These are phyloP conservation scores for Aspergillus eucalypticola DNA, from an alignment of 2,329 filamentous ascomycete species.

Conservation along the genomic window DNA sequence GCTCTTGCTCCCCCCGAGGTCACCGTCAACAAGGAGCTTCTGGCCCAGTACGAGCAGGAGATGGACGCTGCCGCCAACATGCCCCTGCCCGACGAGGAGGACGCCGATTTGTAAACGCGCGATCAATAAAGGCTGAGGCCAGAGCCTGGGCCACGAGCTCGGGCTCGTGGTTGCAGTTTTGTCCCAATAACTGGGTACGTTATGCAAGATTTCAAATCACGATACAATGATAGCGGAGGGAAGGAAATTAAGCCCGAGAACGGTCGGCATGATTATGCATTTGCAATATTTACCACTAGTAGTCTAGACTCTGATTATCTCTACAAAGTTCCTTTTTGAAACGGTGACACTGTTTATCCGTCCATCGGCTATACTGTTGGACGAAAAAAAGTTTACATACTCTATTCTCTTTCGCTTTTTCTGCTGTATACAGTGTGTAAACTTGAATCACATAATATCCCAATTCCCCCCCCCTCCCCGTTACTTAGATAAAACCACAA, in stretches of 20 bases:
- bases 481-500: no score
- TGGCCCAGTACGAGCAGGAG: conserved; percentile 82
- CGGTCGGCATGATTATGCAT: conserved; percentile 38
- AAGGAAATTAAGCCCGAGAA: conserved; percentile 32
- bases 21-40: conserved; percentile 78
- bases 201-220: conserved; percentile 35
- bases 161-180: conserved; percentile 9
- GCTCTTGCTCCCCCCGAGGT: conserved; percentile 94
- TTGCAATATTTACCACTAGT: conserved; percentile 34
- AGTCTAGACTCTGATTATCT: conserved; percentile 26
- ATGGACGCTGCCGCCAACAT: conserved; percentile 76
- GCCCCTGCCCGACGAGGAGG: conserved; percentile 94
- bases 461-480: no score
- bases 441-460: no score
- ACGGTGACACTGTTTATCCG: conserved; percentile 25
- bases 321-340: conserved; percentile 24
- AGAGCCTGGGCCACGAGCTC: conserved; percentile 6
- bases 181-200: conserved; percentile 21
- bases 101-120: conserved; percentile 59
- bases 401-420: background rate
- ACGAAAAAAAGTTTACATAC: conserved; percentile 4
- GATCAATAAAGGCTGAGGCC: conserved; percentile 14
- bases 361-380: conserved; percentile 7
- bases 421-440: no score
- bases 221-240: conserved; percentile 40